Evolutionary conservation across 306 rosid genomes (phyloP).

Genomic region (Acmispon strigosus): DNA sequence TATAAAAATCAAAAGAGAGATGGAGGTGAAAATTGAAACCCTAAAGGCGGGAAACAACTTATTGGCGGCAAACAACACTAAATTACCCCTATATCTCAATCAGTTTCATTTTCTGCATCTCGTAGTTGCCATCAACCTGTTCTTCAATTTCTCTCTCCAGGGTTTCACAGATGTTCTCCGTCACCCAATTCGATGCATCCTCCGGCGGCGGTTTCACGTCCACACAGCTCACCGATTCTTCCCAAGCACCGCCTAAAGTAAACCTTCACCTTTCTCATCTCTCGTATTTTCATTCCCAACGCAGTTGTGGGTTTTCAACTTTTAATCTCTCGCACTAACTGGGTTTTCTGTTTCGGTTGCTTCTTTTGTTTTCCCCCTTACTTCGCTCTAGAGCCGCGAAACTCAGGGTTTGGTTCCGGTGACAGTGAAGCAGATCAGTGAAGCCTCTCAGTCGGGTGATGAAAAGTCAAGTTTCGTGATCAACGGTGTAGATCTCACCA

Average conservation of each 20-base stretch:
- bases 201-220: constrained; percentile 62
- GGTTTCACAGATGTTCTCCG: constrained; percentile 58
- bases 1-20: too few relatives aligned
- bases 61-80: constrained; percentile 47
- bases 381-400: constrained; percentile 46
- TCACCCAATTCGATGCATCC: constrained; percentile 57
- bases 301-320: neutral
- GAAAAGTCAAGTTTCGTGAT: constrained; percentile 75
- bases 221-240: constrained; percentile 54
- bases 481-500: constrained; percentile 66
- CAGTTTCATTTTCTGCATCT: neutral
- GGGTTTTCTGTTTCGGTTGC: neutral
- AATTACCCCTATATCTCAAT: neutral
- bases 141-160: constrained; percentile 14
- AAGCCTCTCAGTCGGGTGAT: constrained; percentile 73
- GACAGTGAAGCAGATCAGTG: constrained; percentile 88
- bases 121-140: neutral
- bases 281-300: neutral
- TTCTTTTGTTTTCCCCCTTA: neutral
- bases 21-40: constrained; percentile 15
- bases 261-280: neutral
- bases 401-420: constrained; percentile 74
- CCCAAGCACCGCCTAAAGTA: constrained; percentile 53
- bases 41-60: constrained; percentile 40
- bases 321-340: neutral